Evolutionary conservation across 108 stramenopile species (phyloP).

Genomic region (Fragilariopsis cylindrus): DNA sequence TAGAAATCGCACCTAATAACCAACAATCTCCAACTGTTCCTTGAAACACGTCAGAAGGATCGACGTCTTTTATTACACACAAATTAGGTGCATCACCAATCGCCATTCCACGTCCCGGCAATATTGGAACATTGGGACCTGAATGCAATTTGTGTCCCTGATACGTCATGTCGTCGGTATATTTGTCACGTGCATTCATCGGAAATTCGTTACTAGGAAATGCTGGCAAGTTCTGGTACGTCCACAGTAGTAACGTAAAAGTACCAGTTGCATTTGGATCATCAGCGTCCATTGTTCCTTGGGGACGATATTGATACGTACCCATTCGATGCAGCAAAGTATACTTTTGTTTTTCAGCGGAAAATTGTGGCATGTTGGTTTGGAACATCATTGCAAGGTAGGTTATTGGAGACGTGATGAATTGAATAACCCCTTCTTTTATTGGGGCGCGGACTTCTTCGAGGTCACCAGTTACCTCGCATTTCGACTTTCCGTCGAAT

Average conservation of each 20-base stretch:
- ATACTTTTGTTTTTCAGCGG: slow-evolving; percentile 20
- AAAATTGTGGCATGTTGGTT: slow-evolving; percentile 15
- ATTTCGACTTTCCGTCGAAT: slow-evolving; percentile 20
- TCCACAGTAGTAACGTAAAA: slow-evolving; percentile 19
- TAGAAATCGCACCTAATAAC: slow-evolving; percentile 41
- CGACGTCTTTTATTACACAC: slow-evolving; percentile 41
- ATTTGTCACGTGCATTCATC: slow-evolving; percentile 25
- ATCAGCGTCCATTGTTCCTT: background rate
- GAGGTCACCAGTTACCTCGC: slow-evolving; percentile 23
- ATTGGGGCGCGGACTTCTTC: slow-evolving; percentile 25
- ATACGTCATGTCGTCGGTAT: slow-evolving; percentile 29
- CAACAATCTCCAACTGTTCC: slow-evolving; percentile 50
- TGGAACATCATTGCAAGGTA: slow-evolving; percentile 37
- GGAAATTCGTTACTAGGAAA: slow-evolving; percentile 27
- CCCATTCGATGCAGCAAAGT: slow-evolving; percentile 19
- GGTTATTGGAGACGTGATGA: slow-evolving; percentile 23
- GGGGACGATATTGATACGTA: slow-evolving; percentile 18
- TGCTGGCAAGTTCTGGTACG: slow-evolving; percentile 21
- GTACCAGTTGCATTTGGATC: slow-evolving; percentile 11
- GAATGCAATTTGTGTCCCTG: slow-evolving; percentile 20
- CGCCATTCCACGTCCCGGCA: slow-evolving; percentile 56
- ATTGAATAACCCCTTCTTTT: slow-evolving; percentile 18
- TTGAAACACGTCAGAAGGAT: slow-evolving; percentile 49
- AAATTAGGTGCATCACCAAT: slow-evolving; percentile 38
- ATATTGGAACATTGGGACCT: slow-evolving; percentile 13